phyloP scores from a whole-genome alignment of 805 yeast species.

The Yarrowia bubula region DNA sequence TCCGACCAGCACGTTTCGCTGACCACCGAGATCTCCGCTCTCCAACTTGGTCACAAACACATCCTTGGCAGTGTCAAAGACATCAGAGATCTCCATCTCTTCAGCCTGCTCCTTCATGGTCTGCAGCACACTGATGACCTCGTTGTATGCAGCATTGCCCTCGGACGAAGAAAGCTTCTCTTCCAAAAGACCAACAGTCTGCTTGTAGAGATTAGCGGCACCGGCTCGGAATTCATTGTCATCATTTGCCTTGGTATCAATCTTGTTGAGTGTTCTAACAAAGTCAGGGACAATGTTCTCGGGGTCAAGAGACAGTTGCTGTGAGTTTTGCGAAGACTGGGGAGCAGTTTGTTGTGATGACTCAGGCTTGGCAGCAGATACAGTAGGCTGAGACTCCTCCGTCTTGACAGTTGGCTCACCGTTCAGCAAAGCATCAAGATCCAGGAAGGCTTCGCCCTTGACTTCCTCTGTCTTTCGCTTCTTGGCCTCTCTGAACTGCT shows the following conservation, averaged over 20 bases:
- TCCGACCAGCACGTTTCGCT: slow-evolving; percentile 4
- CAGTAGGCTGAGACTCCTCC: background rate
- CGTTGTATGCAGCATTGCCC: slow-evolving; percentile 4
- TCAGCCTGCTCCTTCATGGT: slow-evolving; percentile 17
- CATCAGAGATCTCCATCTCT: slow-evolving; percentile 5
- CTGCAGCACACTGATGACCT: background rate
- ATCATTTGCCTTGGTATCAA: slow-evolving; percentile 4
- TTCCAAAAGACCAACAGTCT: background rate
- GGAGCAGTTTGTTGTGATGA: background rate
- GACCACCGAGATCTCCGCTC: slow-evolving; percentile 16
- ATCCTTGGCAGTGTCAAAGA: background rate
- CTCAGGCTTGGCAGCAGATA: background rate
- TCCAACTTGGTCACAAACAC: background rate
- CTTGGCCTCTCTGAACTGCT: slow-evolving; percentile 24
- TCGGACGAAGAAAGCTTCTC: background rate
- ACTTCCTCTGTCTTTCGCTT: slow-evolving; percentile 10
- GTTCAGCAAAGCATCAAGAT: slow-evolving; percentile 32
- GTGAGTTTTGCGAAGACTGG: background rate
- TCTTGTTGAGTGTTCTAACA: slow-evolving; percentile 16
- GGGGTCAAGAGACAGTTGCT: slow-evolving; percentile 7
- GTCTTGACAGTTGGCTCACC: background rate
- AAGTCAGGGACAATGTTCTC: slow-evolving; percentile 17
- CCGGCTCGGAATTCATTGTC: slow-evolving; percentile 10
- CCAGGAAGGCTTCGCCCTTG: slow-evolving; percentile 29
- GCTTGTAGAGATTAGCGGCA: background rate